Evolutionary conservation across 176 grass and related monocot genomes (phyloP), one percentile per base, ranked within the genome.

Genomic region (Phoenix roebelenii): DNA sequence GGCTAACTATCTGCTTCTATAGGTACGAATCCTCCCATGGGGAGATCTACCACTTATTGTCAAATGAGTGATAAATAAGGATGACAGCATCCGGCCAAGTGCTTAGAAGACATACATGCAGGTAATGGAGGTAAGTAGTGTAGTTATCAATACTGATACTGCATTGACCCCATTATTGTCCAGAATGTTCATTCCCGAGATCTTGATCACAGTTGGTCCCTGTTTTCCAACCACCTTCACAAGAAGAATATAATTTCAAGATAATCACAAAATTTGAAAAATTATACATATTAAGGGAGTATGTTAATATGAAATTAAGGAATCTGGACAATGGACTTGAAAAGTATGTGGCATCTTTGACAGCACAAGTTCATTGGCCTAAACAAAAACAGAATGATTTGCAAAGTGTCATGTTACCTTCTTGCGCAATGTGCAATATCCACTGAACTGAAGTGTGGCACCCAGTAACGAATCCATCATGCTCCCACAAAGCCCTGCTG

Each of bases 381-480:
- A 12, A 39, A 28, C 48, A 32, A 17, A 49, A 71, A 9, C 12
- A 67, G 3, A 69, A 54, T 51, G 17, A 23, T 28, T 44, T 44
- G 32, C 1, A 1, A 30, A 63, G 59, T 48, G 63, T 26, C 64
- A 50, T 24, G 59, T 54, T 86, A 89, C 90, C 86, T 96, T 96
- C 68, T 96, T 96, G 22, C 77, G 74, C 48, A 96, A 66, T 23
- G 63, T 90, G 67, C 91, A 96, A 67, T 90, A 90, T 57, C 86
- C 91, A 66, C 86, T 96, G 53, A 85, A 96, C 63, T 96, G 80
- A 68, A 96, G 80, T 23, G 91, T 96, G 22, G 91, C 91, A 67
- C 91, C 91, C 25, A 96, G 54, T 18, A 96, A 69, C n/a, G 91
- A 96, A 85, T 96, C 91, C 64, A 90, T 90, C 51, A 96, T 57